Evolutionary conservation across 1,139 yeast genomes (phyloP), one percentile per base, ranked within the genome.

Genomic region (Saccharomycopsis hybrid): DNA sequence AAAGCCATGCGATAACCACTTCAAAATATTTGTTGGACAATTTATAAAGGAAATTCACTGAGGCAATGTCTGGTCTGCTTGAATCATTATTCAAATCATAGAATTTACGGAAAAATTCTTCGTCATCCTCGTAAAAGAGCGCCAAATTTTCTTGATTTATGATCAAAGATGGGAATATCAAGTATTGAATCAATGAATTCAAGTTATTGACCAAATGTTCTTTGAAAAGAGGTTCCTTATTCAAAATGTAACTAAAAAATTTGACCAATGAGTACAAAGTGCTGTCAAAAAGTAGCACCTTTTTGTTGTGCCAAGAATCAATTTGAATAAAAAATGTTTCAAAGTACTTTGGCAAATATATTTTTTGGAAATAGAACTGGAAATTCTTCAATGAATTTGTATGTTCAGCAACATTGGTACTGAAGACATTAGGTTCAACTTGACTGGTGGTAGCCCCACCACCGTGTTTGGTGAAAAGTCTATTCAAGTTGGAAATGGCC

Each of bases 61-160:
- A 83, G 0, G 96, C 96, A 41, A 80, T 79, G 60, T 87, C 96
- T 0, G 95, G 80, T 9, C 92, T 82, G 45, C 78, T 76, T 38
- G 78, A 74, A 56, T 86, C 95, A 57, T 85, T 80, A 60, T 78
- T 81, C 52, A 81, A 71, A 61, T 82, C 89, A 57, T 81, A 82
- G 59, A 69, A 82, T 57, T 85, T 73, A 67, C 89, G 74, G 38
- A 83, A 73, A 59, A 83, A 85, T 58, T 84, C 90, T 56, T 81
- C 86, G 4, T 85, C 81, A 55, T 84, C 90, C 55, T 79, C 85
- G 58, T 83, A 85, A 59, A 79, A 81, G 50, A 82, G 66, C 58
- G 81, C 86, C 39, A 82, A 67, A 38, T 78, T 72, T 53, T 74
- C 77, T 37, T 74, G 75, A 27, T 69, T 68, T 0, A 84, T 80